A percentile compares a stretch with the other conserved stretches of the same genome.
Conservation (phyloP, 23 red algal species). For the Gracilaria vermiculophylla region DNA sequence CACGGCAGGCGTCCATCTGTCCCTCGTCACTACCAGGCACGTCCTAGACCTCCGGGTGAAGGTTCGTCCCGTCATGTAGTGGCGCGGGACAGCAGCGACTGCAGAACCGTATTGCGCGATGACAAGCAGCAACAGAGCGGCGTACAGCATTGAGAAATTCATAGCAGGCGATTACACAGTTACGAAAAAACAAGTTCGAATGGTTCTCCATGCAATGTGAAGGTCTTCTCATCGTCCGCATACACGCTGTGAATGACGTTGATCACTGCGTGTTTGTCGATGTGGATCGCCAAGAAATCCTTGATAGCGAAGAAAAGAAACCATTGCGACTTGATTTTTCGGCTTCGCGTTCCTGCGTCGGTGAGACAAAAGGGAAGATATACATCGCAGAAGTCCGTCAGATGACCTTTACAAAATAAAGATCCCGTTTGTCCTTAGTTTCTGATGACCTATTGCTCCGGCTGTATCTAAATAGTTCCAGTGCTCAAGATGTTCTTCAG, state of each 20-base stretch:
- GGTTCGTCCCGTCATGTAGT: too few relatives aligned
- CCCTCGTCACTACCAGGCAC: too few relatives aligned
- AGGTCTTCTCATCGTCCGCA: not conserved
- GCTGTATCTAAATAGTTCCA: not conserved
- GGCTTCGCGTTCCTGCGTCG: not conserved
- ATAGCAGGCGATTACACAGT: too few relatives aligned
- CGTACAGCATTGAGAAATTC: too few relatives aligned
- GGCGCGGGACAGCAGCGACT: too few relatives aligned
- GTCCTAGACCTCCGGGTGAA: too few relatives aligned
- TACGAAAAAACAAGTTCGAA: not conserved
- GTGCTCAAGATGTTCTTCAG: not conserved
- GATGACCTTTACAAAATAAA: not conserved
- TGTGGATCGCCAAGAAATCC: not conserved
- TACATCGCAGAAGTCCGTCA: constrained; percentile 18
- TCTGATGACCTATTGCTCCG: constrained; percentile 25
- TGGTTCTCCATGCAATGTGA: not conserved
- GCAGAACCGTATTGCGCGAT: too few relatives aligned
- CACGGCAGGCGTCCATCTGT: too few relatives aligned
- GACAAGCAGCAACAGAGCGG: too few relatives aligned
- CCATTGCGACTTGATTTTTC: not conserved
- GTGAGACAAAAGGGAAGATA: not conserved
- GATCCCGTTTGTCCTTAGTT: not conserved
- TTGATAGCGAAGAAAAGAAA: constrained; percentile 14
- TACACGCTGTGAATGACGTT: not conserved
- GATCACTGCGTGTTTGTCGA: constrained; percentile 26